Conservation (phyloP, 192 early-diverging fungal genomes). For the Coemansia sp. region DNA sequence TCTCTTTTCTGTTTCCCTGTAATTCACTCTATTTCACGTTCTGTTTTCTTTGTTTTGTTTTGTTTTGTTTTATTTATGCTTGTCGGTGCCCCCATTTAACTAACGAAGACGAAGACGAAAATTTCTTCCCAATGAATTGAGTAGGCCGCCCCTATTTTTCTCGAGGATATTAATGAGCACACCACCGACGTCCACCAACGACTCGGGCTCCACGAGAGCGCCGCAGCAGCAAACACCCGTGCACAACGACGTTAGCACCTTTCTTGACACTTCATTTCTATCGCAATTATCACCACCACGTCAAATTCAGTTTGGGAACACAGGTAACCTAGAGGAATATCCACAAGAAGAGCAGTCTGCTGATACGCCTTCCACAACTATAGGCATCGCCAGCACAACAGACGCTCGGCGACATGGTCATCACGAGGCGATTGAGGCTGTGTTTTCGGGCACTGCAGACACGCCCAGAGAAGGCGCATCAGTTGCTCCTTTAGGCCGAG, state of each 20-base stretch:
- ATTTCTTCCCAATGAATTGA: background rate
- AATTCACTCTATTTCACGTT: background rate
- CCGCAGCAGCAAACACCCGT: background rate
- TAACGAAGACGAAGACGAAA: background rate
- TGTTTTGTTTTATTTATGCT: background rate
- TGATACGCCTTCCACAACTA: background rate
- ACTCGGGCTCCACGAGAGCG: background rate
- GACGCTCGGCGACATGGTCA: background rate
- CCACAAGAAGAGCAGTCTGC: background rate
- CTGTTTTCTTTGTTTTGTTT: background rate
- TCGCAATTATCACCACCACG: background rate
- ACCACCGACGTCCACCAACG: constrained; percentile 4
- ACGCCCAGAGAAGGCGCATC: background rate
- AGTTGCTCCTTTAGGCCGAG: constrained; percentile 17
- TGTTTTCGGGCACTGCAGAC: background rate
- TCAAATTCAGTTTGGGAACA: background rate
- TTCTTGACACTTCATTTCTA: constrained; percentile 1
- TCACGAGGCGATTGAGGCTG: background rate
- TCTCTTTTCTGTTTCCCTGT: background rate
- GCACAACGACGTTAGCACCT: constrained; percentile 1
- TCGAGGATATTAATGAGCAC: constrained; percentile 5
- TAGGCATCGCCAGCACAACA: background rate
- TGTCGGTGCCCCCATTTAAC: background rate
- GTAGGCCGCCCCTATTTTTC: background rate
- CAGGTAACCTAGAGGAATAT: background rate